Evolutionary conservation across 345 rosid species (phyloP).

Genomic region (Luvunga scandens): DNA sequence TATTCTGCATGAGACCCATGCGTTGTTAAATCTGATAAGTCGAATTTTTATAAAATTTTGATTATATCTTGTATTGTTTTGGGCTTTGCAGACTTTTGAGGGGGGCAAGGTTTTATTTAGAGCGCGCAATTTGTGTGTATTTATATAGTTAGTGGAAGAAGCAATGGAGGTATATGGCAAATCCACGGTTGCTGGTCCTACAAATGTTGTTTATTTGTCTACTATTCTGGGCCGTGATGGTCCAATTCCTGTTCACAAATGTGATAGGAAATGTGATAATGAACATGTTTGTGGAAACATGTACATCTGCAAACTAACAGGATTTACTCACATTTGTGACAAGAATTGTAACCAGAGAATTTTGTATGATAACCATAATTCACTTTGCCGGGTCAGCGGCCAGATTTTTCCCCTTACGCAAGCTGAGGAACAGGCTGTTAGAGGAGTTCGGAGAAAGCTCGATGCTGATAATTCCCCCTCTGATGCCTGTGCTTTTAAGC

Average conservation of each 20-base stretch:
- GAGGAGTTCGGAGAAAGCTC: slow-evolving; percentile 95
- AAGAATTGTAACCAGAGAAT: slow-evolving; percentile 98
- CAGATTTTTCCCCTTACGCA: slow-evolving; percentile 71
- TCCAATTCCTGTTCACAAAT: slow-evolving; percentile 70
- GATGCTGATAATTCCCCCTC: slow-evolving; percentile 70
- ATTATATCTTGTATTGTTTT: slow-evolving; percentile 15
- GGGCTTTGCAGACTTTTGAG: slow-evolving; percentile 33
- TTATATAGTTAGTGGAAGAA: slow-evolving; percentile 12
- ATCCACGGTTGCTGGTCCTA: slow-evolving; percentile 59
- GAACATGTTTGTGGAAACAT: slow-evolving; percentile 89
- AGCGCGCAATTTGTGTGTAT: slow-evolving; percentile 20
- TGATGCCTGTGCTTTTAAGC: slow-evolving; percentile 79
- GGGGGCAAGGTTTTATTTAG: background rate
- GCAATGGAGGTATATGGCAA: slow-evolving; percentile 86
- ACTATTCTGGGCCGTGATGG: slow-evolving; percentile 83
- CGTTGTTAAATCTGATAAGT: background rate
- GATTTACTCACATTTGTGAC: slow-evolving; percentile 95
- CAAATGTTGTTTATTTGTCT: slow-evolving; percentile 84
- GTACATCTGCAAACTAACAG: slow-evolving; percentile 91
- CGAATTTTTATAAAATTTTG: background rate
- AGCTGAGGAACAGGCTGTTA: slow-evolving; percentile 86
- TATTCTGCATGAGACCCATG: background rate
- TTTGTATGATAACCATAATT: slow-evolving; percentile 91
- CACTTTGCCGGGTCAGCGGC: slow-evolving; percentile 87
- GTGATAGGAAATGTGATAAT: slow-evolving; percentile 90